These are phyloP conservation scores for Puccinia sorghi DNA, from an alignment of 1,284 basidiomycete species.

Conservation along the genomic window DNA sequence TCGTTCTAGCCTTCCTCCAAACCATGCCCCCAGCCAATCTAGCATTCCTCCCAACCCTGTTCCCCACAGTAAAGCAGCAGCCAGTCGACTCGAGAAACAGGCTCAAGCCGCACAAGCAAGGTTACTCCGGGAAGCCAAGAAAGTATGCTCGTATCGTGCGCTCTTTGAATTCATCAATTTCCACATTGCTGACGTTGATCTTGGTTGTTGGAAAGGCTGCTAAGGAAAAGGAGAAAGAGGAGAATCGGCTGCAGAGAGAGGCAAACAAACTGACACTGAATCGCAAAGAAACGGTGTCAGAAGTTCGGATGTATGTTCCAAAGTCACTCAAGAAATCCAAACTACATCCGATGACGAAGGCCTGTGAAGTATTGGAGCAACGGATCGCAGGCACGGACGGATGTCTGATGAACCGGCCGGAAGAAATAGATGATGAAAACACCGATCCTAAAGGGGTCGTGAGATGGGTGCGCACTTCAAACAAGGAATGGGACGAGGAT, in stretches of 20 bases:
- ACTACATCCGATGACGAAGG: conserved; percentile 24
- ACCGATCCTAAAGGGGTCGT: conserved; percentile 9
- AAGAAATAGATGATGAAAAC: conserved; percentile 7
- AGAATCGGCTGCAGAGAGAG: conserved; percentile 10
- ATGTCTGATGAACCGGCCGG: conserved; percentile 5
- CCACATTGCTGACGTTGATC: neutral
- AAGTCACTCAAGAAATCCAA: conserved; percentile 13
- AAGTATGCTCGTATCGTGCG: too few species aligned
- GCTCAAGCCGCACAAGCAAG: conserved; percentile 30
- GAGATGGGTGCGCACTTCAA: conserved; percentile 18
- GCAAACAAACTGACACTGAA: conserved; percentile 32
- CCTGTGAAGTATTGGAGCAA: conserved; percentile 12
- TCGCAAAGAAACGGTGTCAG: conserved; percentile 26
- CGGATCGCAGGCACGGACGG: conserved; percentile 24
- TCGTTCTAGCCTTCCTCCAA: neutral
- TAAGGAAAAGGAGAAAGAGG: conserved; percentile 21
- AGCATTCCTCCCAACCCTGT: neutral
- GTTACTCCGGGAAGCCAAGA: conserved; percentile 31
- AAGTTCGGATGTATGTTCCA: conserved; percentile 24
- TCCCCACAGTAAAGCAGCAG: neutral
- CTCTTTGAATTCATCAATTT: too few species aligned
- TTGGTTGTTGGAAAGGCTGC: conserved; percentile 7
- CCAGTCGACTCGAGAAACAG: conserved; percentile 25
- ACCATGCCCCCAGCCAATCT: neutral
- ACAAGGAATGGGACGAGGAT: conserved; percentile 39